A percentile compares a stretch with the other conserved stretches of the same genome.
Evolutionary conservation across 768 basidiomycete genomes (phyloP).

Genomic region (Clathrus columnatus): DNA sequence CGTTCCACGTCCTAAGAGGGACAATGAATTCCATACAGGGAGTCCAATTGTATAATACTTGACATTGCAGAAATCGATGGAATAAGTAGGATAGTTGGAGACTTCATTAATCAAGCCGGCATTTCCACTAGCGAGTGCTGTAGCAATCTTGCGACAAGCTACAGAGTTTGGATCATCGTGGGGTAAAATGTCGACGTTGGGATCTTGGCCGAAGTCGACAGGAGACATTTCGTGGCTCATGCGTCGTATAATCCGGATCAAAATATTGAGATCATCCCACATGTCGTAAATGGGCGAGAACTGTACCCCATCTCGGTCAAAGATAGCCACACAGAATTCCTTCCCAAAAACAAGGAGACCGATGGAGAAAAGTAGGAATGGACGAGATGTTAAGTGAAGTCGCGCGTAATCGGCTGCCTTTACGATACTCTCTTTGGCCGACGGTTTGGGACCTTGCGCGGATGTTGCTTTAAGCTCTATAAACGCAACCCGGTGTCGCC

Average conservation of each 20-base stretch:
- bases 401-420: slow-evolving; percentile 20
- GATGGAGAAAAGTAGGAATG: slow-evolving; percentile 24
- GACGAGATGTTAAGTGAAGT: slow-evolving; percentile 21
- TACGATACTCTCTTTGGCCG: background rate
- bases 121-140: no score
- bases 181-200: background rate
- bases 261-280: slow-evolving; percentile 15
- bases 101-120: no score
- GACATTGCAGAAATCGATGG: no score
- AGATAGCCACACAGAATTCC: slow-evolving; percentile 24
- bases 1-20: slow-evolving; percentile 15
- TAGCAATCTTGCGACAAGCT: background rate
- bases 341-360: slow-evolving; percentile 23
- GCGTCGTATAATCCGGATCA: slow-evolving; percentile 21
- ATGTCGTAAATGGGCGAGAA: slow-evolving; percentile 22
- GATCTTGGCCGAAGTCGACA: slow-evolving; percentile 8
- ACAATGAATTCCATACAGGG: slow-evolving; percentile 5
- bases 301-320: slow-evolving; percentile 23
- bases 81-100: no score
- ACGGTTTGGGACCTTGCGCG: background rate
- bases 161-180: background rate
- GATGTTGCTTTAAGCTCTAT: background rate
- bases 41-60: background rate
- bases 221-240: slow-evolving; percentile 8
- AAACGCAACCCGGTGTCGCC: background rate